Percentiles rank a stretch among this genome's conserved stretches.
These are phyloP conservation scores for Neurospora cerealis DNA, from an alignment of 495 filamentous ascomycete genomes.

Conservation along the genomic window DNA sequence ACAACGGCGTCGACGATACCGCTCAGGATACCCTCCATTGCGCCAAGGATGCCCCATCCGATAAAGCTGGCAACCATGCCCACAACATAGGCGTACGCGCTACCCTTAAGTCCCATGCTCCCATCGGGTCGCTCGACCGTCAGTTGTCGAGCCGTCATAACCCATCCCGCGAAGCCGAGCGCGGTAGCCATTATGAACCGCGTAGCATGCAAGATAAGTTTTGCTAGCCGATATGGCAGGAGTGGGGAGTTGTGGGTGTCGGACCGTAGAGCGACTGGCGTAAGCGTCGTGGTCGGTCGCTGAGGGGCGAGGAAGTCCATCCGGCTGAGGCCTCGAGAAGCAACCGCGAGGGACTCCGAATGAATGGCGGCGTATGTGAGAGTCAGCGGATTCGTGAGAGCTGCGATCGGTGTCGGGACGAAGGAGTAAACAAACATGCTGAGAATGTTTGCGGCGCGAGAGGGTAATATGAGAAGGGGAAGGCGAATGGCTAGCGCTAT, in stretches of 20 bases:
- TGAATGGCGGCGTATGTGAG: constrained; percentile 93
- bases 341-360: constrained; percentile 64
- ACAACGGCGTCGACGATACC: constrained; percentile 87
- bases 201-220: constrained; percentile 82
- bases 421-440: constrained; percentile 70
- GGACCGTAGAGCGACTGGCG: constrained; percentile 45
- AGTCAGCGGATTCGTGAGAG: constrained; percentile 80
- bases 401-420: constrained; percentile 72
- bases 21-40: constrained; percentile 85
- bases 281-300: constrained; percentile 51
- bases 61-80: constrained; percentile 86
- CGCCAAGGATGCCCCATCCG: constrained; percentile 90
- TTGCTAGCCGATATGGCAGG: constrained; percentile 75
- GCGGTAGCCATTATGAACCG: constrained; percentile 81
- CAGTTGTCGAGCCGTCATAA: constrained; percentile 74
- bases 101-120: constrained; percentile 52
- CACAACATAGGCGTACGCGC: constrained; percentile 89
- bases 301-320: constrained; percentile 61
- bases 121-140: constrained; percentile 40
- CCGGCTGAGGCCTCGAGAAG: constrained; percentile 65
- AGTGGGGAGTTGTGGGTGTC: constrained; percentile 35
- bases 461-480: constrained; percentile 74
- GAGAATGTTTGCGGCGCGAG: constrained; percentile 49
- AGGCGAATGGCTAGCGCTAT: constrained; percentile 72
- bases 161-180: constrained; percentile 93